Evolutionary conservation across 2,329 filamentous ascomycete genomes (phyloP).

Genomic region (Colletotrichum godetiae): DNA sequence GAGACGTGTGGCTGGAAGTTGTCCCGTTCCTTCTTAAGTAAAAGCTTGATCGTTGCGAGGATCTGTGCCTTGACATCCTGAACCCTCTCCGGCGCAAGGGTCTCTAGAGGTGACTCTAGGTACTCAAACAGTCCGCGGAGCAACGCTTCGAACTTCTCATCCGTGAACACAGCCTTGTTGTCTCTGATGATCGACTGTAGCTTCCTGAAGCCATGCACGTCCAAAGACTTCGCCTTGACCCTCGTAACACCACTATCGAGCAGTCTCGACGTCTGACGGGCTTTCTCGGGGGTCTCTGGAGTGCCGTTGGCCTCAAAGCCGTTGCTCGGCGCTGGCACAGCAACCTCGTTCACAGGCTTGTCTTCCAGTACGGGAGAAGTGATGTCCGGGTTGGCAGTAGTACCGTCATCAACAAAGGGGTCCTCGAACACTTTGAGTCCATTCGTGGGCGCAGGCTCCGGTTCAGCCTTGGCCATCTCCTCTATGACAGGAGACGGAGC

Average conservation of each 20-base stretch:
- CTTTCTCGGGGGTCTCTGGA: slow-evolving; percentile 60
- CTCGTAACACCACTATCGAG: slow-evolving; percentile 81
- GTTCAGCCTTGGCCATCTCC: slow-evolving; percentile 30
- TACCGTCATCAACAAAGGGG: slow-evolving; percentile 63
- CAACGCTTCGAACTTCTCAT: slow-evolving; percentile 76
- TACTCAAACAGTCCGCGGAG: slow-evolving; percentile 77
- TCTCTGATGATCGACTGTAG: slow-evolving; percentile 80
- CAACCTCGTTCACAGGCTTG: slow-evolving; percentile 69
- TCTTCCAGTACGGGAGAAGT: slow-evolving; percentile 67
- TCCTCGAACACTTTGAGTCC: slow-evolving; percentile 72
- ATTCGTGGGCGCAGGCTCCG: slow-evolving; percentile 46
- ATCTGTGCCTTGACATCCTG: slow-evolving; percentile 81
- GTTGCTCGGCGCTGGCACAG: slow-evolving; percentile 38
- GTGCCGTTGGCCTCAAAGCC: slow-evolving; percentile 32
- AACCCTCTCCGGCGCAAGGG: slow-evolving; percentile 70
- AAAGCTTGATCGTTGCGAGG: slow-evolving; percentile 77
- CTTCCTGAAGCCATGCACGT: slow-evolving; percentile 84
- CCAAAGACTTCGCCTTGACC: slow-evolving; percentile 77
- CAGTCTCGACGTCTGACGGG: slow-evolving; percentile 69
- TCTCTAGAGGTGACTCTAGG: slow-evolving; percentile 70
- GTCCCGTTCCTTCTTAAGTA: slow-evolving; percentile 75
- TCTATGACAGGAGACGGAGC: neutral
- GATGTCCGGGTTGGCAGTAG: slow-evolving; percentile 58
- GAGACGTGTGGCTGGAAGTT: slow-evolving; percentile 76
- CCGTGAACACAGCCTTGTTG: slow-evolving; percentile 70